Conservation (phyloP, 177 flowering plant species). For the Vitis hybrid region DNA sequence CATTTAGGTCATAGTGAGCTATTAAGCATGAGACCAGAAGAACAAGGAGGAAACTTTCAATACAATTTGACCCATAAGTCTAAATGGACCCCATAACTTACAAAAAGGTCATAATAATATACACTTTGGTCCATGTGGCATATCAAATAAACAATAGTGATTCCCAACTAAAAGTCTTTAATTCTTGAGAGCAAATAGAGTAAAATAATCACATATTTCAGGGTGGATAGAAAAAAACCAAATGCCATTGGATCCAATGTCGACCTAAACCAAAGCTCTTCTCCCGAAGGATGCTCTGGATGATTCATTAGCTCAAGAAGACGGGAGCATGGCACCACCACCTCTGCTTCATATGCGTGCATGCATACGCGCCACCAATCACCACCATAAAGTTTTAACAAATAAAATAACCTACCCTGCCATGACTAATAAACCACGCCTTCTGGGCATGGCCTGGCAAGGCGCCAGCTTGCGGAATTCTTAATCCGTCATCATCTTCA, state of each 20-base stretch:
- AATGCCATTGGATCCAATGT: slow-evolving; percentile 29
- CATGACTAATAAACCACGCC: slow-evolving; percentile 2
- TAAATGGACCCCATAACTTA: too few relatives aligned
- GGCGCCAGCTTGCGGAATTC: slow-evolving; percentile 15
- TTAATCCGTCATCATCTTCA: slow-evolving; percentile 14
- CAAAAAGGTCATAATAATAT: not conserved
- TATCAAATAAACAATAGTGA: slow-evolving; percentile 10
- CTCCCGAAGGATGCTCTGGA: slow-evolving; percentile 25
- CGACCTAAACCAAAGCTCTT: slow-evolving; percentile 14
- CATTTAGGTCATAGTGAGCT: too few relatives aligned
- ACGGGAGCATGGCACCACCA: not conserved
- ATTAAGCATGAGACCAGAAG: too few relatives aligned
- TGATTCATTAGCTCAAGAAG: not conserved
- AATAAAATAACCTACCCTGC: not conserved
- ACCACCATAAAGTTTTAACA: not conserved
- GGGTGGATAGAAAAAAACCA: not conserved
- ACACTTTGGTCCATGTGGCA: slow-evolving; percentile 1
- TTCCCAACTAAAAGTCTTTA: slow-evolving; percentile 5
- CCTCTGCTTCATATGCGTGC: not conserved
- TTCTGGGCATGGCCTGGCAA: not conserved
- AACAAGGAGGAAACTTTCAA: too few relatives aligned
- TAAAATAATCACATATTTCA: not conserved
- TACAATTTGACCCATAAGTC: too few relatives aligned
- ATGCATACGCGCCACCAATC: not conserved
- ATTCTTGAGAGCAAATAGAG: slow-evolving; percentile 4